These are phyloP conservation scores for Zasmidium cellare DNA, from an alignment of 2,329 filamentous ascomycete species.

Conservation along the genomic window DNA sequence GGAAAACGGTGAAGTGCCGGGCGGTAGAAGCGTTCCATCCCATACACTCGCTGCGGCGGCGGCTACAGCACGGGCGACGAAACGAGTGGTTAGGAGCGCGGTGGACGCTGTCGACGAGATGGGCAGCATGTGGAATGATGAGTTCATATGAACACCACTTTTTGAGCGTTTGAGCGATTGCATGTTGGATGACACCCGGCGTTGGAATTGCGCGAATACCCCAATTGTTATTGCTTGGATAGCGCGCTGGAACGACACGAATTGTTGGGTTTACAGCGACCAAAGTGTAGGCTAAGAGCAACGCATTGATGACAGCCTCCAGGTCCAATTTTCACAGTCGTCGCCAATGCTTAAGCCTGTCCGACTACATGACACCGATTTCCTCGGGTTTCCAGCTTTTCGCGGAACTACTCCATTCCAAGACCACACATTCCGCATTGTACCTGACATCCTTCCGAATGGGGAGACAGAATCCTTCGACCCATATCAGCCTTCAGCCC, in stretches of 20 bases:
- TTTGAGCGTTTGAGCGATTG: conserved; percentile 6
- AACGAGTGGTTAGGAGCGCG: conserved; percentile 22
- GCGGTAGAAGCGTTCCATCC: neutral
- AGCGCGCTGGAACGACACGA: too few species aligned
- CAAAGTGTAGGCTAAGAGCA: too few species aligned
- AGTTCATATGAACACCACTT: conserved; percentile 15
- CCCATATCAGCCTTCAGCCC: neutral
- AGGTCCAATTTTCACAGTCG: too few species aligned
- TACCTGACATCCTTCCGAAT: conserved; percentile 6
- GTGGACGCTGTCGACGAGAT: conserved; percentile 29
- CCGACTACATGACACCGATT: too few species aligned
- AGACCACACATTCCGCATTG: neutral
- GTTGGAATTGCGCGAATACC: neutral
- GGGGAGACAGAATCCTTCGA: conserved; percentile 7
- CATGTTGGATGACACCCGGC: neutral
- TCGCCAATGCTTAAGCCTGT: too few species aligned
- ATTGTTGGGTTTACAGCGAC: too few species aligned
- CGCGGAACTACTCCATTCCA: neutral
- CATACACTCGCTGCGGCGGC: conserved; percentile 4
- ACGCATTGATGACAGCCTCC: too few species aligned
- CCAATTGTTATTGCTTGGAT: neutral
- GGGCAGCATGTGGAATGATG: conserved; percentile 32
- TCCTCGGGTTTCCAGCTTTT: neutral
- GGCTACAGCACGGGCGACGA: conserved; percentile 15
- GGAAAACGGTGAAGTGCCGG: neutral